Conservation (phyloP, 345 rosid genomes). For the Citropsis articulata region DNA sequence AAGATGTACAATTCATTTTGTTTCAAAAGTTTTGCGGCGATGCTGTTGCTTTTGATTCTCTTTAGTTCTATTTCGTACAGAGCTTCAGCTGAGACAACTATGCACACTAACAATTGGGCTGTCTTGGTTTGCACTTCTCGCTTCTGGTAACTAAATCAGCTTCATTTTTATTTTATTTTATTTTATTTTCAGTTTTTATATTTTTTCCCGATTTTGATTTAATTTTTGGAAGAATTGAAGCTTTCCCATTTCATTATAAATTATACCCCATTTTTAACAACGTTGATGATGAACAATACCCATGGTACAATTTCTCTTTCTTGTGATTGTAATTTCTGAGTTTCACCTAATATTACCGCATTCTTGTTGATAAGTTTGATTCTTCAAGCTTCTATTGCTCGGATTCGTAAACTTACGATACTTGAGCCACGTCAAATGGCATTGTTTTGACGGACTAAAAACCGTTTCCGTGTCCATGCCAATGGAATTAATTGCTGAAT, state of each 20-base stretch:
- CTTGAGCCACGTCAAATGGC: background rate
- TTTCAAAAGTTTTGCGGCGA: background rate
- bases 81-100: conserved; percentile 60
- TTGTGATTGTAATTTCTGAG: background rate
- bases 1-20: conserved; percentile 16
- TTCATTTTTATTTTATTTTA: background rate
- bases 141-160: conserved; percentile 56
- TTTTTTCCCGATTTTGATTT: background rate
- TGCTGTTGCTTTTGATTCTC: conserved; percentile 26
- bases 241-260: background rate
- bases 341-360: background rate
- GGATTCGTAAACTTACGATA: background rate
- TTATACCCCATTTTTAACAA: background rate
- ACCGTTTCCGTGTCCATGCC: background rate
- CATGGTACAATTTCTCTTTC: background rate
- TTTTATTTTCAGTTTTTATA: background rate
- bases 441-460: background rate
- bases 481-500: conserved; percentile 15
- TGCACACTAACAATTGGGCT: conserved; percentile 98
- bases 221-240: background rate
- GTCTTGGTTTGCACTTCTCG: conserved; percentile 98
- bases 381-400: background rate
- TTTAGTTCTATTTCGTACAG: conserved; percentile 22
- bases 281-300: conserved; percentile 3
- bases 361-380: background rate